Conservation (phyloP, 2,329 filamentous ascomycete species). For the Ploettnerulaceae sp. region DNA sequence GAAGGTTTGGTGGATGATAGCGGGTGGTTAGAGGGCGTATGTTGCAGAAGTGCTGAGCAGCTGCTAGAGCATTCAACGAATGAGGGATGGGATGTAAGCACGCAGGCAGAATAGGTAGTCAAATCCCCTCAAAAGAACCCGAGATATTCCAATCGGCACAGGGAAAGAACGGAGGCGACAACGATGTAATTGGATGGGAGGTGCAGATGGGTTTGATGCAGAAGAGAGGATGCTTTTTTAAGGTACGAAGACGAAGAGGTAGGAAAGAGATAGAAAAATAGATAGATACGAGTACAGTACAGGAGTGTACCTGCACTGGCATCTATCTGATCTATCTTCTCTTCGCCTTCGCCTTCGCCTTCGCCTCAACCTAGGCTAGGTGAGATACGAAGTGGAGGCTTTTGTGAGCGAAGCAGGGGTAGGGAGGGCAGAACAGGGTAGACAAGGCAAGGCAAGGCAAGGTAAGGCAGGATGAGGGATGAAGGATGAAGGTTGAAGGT, state of each 20-base stretch:
- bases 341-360: no score
- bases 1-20: not conserved
- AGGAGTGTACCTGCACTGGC: not conserved
- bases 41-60: not conserved
- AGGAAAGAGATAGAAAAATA: no score
- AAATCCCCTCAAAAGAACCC: no score
- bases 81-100: not conserved
- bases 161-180: not conserved
- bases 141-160: not conserved
- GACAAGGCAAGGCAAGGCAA: not conserved
- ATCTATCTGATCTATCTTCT: not conserved
- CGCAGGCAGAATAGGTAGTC: not conserved
- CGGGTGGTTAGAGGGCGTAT: not conserved
- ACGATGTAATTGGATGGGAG: no score
- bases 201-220: no score
- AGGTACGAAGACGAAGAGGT: no score
- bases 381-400: no score
- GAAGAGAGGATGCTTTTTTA: no score
- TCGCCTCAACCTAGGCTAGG: no score
- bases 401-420: no score
- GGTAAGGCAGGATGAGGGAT: not conserved
- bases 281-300: no score
- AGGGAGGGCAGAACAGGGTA: not conserved
- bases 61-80: not conserved
- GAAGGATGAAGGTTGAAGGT: no score